Evolutionary conservation across 768 basidiomycete genomes (phyloP), one percentile per base, ranked within the genome.

Genomic region (Pisolithus marmoratus): DNA sequence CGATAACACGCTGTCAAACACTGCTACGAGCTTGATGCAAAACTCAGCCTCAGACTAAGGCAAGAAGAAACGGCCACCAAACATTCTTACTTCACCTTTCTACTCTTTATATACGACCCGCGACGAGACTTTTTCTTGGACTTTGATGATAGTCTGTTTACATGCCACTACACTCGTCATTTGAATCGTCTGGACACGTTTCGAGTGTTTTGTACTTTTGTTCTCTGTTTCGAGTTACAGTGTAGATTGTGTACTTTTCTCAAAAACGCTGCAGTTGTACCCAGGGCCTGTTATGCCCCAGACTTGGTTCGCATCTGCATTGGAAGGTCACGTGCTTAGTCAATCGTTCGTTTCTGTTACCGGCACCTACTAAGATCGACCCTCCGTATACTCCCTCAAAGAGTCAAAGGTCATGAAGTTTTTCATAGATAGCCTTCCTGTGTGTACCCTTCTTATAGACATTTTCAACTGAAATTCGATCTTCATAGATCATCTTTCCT

Each of bases 381-480:
- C n/a, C n/a, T n/a, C n/a, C n/a, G n/a, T n/a, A n/a, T n/a, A n/a
- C n/a, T n/a, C 23, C 15, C 23, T 23, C 34, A 34, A 34, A 34
- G 12, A 5, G 34, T 34, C 34, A 14, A 34, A 12, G 38, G 58
- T 31, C 45, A 92, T 92, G 89, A 88, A 85, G 72, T 90, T 92
- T 72, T 79, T 72, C 58, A 87, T 91, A 56, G 90, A 90, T 67
- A 83, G 88, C 63, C 69, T 90, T 53, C 85, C 86, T 54, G 90
- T 90, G 56, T 50, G 74, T 57, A 73, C 70, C 34, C 23, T 54
- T 40, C 29, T 49, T 20, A 3, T 31, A 8, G 34, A 15, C 29
- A 14, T 38, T 38, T 36, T 8, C 37, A 17, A 15, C 49, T 23
- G 46, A 49, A 29, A 26, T 9, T 22, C 38, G 34, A 43, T 23